phyloP scores from a whole-genome alignment of 225 moss, liverwort and hornwort genomes.

The Anthoceros angustus region DNA sequence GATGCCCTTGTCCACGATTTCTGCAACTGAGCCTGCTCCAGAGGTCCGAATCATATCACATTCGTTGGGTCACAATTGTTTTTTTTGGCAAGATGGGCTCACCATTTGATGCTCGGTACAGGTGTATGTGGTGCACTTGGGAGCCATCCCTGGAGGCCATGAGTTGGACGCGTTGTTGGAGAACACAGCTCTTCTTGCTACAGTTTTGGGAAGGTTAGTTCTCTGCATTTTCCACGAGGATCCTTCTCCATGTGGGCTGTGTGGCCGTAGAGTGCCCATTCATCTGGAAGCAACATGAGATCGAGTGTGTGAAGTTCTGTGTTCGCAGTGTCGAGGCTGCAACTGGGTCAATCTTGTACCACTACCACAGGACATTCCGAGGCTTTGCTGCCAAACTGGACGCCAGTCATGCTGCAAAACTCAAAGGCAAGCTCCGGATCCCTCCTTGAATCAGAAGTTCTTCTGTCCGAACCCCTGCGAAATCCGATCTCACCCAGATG shows the following conservation, averaged over 20 bases:
- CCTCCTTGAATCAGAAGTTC: neutral
- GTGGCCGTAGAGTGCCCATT: neutral
- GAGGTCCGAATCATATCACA: too few relatives aligned
- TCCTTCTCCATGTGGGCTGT: neutral
- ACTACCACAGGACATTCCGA: neutral
- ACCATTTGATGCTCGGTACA: neutral
- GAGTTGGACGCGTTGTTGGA: neutral
- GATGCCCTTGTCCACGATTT: too few relatives aligned
- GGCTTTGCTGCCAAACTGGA: neutral
- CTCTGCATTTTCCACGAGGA: neutral
- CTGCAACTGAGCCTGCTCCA: too few relatives aligned
- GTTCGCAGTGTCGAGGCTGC: neutral
- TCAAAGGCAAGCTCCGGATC: neutral
- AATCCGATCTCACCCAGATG: too few relatives aligned
- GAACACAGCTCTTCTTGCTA: neutral
- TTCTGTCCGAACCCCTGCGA: neutral
- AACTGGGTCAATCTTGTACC: neutral
- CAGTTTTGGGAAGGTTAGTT: neutral
- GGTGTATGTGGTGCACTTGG: conserved; percentile 1
- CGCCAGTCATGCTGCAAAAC: neutral
- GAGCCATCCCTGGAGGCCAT: neutral
- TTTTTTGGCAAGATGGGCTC: too few relatives aligned
- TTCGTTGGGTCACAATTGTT: too few relatives aligned
- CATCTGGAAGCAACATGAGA: too few relatives aligned
- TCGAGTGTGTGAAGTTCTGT: too few relatives aligned